These are phyloP conservation scores for Decorospora gaudefroyi DNA, from an alignment of 2,329 filamentous ascomycete species.

Conservation along the genomic window DNA sequence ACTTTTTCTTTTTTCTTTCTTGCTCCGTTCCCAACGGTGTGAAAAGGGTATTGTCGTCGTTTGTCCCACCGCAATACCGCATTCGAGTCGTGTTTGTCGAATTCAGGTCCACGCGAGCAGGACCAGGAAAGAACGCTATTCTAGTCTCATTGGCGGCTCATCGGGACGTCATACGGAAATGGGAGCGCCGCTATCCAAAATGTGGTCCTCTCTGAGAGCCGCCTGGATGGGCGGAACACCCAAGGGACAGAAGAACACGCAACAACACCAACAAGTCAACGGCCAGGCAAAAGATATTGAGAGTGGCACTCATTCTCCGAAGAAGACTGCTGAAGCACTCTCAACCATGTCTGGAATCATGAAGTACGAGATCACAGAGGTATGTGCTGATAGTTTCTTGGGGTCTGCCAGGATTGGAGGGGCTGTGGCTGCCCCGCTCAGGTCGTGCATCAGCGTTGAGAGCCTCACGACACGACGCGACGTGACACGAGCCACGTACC, in stretches of 20 bases:
- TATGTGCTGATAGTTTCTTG: conserved; percentile 24
- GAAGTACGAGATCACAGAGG: conserved; percentile 45
- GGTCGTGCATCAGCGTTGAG: conserved; percentile 18
- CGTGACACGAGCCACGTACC: no score
- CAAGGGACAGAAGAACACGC: conserved; percentile 16
- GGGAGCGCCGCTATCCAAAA: conserved; percentile 41
- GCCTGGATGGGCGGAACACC: conserved; percentile 24
- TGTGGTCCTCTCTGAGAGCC: conserved; percentile 37
- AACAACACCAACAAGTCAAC: conserved; percentile 19
- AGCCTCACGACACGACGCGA: conserved; percentile 4
- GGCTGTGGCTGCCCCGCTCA: conserved; percentile 25
- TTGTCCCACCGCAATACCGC: no score
- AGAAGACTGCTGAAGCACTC: conserved; percentile 15
- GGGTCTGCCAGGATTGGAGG: conserved; percentile 3
- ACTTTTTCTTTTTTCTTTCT: no score
- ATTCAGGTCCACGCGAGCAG: conserved; percentile 6
- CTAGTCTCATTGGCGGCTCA: conserved; percentile 24
- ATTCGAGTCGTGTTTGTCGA: conserved; percentile 7
- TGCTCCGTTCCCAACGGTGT: no score
- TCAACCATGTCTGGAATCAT: conserved; percentile 37
- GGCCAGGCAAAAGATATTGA: conserved; percentile 18
- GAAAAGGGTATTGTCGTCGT: no score
- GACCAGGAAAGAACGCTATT: conserved; percentile 3
- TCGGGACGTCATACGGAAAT: conserved; percentile 39
- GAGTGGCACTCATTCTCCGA: conserved; percentile 20